Evolutionary conservation across 2,329 filamentous ascomycete genomes (phyloP).

Genomic region (Microdochium paspali): DNA sequence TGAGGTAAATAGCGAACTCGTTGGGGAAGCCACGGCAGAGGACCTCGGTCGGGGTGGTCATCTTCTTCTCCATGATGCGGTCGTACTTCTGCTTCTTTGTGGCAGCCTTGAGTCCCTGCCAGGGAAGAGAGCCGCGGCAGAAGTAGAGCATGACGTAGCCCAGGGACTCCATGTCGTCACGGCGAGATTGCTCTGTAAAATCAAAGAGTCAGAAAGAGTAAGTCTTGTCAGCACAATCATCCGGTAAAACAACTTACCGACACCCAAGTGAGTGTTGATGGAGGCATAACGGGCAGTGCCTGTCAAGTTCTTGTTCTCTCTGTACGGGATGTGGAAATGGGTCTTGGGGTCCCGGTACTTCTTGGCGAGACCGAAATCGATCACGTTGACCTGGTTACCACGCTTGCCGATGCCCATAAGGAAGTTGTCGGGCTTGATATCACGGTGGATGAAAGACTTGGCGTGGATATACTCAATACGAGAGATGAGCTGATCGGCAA

Average conservation of each 20-base stretch:
- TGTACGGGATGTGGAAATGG: slow-evolving; percentile 98
- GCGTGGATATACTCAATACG: slow-evolving; percentile 99
- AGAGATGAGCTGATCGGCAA: slow-evolving; percentile 97
- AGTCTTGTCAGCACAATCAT: not conserved
- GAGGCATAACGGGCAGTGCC: slow-evolving; percentile 97
- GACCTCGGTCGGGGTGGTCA: slow-evolving; percentile 97
- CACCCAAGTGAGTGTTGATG: slow-evolving; percentile 97
- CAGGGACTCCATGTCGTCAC: slow-evolving; percentile 98
- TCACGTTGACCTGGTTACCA: slow-evolving; percentile 98
- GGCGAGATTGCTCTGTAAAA: slow-evolving; percentile 79
- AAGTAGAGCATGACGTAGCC: slow-evolving; percentile 99
- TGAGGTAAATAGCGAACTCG: slow-evolving; percentile 98
- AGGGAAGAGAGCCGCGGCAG: slow-evolving; percentile 95
- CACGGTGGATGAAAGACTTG: slow-evolving; percentile 98
- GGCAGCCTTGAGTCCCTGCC: slow-evolving; percentile 97
- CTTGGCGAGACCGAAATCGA: slow-evolving; percentile 98
- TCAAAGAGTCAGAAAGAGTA: slow-evolving; percentile 15
- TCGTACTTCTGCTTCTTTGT: slow-evolving; percentile 99
- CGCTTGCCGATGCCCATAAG: slow-evolving; percentile 98
- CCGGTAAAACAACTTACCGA: slow-evolving; percentile 49
- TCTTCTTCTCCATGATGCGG: slow-evolving; percentile 99
- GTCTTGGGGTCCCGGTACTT: slow-evolving; percentile 99
- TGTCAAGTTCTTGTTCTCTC: slow-evolving; percentile 99
- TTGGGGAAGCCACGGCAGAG: slow-evolving; percentile 98
- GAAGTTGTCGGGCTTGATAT: slow-evolving; percentile 99